A percentile compares a stretch with the other conserved stretches of the same genome.
These are phyloP conservation scores for Pseudofabraea citricarpa DNA, from an alignment of 2,329 filamentous ascomycete species.

Conservation along the genomic window DNA sequence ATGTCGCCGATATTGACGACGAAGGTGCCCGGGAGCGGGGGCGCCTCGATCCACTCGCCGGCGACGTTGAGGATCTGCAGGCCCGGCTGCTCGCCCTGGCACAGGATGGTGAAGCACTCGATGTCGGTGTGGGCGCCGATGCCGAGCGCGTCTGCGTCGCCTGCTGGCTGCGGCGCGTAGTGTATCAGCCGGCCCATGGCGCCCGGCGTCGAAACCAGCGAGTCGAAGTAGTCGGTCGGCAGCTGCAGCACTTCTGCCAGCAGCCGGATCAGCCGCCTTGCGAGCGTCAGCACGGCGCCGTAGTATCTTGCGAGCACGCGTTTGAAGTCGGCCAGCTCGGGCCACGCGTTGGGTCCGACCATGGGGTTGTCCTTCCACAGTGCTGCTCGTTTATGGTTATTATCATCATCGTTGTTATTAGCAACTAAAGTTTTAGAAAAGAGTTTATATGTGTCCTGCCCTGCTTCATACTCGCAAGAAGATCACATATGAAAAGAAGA, in stretches of 20 bases:
- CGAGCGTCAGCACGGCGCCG: not conserved
- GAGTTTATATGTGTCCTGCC: no score
- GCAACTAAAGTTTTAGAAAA: no score
- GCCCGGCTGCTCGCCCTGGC: constrained; percentile 38
- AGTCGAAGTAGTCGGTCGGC: constrained; percentile 46
- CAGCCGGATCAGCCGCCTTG: constrained; percentile 37
- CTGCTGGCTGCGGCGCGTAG: constrained; percentile 18
- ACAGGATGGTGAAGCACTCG: constrained; percentile 39
- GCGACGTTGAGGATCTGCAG: constrained; percentile 38
- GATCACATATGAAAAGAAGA: no score
- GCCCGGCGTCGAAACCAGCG: constrained; percentile 42
- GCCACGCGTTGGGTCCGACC: constrained; percentile 39
- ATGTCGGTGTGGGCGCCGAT: constrained; percentile 38
- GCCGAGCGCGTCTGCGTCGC: constrained; percentile 19
- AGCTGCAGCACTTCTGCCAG: constrained; percentile 48
- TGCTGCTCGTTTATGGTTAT: no score
- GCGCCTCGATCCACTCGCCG: constrained; percentile 33
- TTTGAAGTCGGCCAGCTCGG: constrained; percentile 17
- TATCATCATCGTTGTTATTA: no score
- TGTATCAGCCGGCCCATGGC: constrained; percentile 29
- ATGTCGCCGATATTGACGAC: constrained; percentile 4
- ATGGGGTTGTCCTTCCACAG: no score
- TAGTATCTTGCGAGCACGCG: not conserved
- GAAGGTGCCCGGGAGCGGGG: not conserved
- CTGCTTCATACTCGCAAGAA: no score